Evolutionary conservation across 1,139 yeast genomes (phyloP), one percentile per base, ranked within the genome.

Genomic region (Hanseniaspora sp.): DNA sequence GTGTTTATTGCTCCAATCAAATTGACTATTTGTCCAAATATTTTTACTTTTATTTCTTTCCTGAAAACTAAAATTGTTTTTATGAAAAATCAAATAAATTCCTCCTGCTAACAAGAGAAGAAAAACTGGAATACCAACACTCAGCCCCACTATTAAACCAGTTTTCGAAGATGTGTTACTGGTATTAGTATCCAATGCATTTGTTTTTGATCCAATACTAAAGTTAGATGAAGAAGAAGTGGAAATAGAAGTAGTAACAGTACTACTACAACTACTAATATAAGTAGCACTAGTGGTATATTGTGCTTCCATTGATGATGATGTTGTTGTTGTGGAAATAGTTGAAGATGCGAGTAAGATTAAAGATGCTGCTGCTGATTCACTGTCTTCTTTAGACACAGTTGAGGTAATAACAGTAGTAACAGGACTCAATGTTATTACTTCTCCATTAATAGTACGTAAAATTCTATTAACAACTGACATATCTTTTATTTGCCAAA

Each of bases 81-180:
- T 53, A 33, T 39, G 61, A 48, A 48, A 64, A 54, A 42, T 61
- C 13, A 4, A 60, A 23, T 28, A 65, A 42, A 5, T 59, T 60
- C 13, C 61, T 42, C 43, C 60, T 57, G n/a, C 15, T 4, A 54
- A 12, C 8, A 46, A n/a, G 44, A 64, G 60, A 7, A 67, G 52
- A 1, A 64, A 67, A 7, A 65, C 55, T 2, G 69, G 68, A 12
- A 66, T 55, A 1, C 68, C 69, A 18, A 67, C 60, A 11, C 67
- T 59, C 13, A 64, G 48, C 0, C 65, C 67, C 33, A 64, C 54
- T 7, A 54, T 54, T 17, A 48, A n/a, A 1, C 43, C 46, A 0
- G 62, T 59, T 23, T 55, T 56, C n/a, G 56, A 23, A 7, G 41
- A 23, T 8, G 39, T 8, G 8, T 23, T 8, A 5, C 33, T 12